Base-by-base conservation (phyloP, 2,329 filamentous ascomycete species). In the Emericellopsis cladophorae region DNA sequence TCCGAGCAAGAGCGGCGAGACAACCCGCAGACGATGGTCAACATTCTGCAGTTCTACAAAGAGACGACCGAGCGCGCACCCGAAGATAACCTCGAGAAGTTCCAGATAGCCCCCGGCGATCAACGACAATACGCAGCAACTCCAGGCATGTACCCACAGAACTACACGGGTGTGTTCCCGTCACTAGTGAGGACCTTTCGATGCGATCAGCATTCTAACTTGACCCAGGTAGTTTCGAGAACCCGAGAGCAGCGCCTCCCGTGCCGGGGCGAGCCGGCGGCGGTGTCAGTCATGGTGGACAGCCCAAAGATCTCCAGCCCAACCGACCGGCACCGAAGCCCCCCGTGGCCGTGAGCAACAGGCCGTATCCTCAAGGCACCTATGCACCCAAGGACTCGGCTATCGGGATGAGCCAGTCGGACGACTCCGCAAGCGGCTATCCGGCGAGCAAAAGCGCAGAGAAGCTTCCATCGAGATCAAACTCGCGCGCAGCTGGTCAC, bases 31-130 rank as follows among this genome's bases (percentile, higher is more conserved):
- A 89, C 90, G 44, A 88, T 95, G 65, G 82, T 93, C 56, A 85
- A 96, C 59, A 92, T 98, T 53, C 81, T 98, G 62, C 85, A 83
- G 44, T 96, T 96, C 59, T 96, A 95, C 70, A 93, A 95, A 60
- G 90, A 95, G 65, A 95, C 87, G 48, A 83, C 85, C 22, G 86
- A 90, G 51, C 72, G 70, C 51, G 79, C 77, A 44, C 77, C 79
- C 46, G 87, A 95, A 56, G 86, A 95, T 54, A 84, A 85, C 52
- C 86, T 92, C 69, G 89, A 96, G 61, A 98, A 98, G 61, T 95
- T 98, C 59, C 87, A 93, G 53, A 81, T 95, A 65, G 87, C 44
- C 54, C 65, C 51, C 67, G 70, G 41, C 61, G 67, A 49, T 49
- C 57, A 61, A 47, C 54, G 64, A 53, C 56, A 65, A 54, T 53